Conservation (phyloP, 345 rosid species). For the Sonneratia caseolaris region DNA sequence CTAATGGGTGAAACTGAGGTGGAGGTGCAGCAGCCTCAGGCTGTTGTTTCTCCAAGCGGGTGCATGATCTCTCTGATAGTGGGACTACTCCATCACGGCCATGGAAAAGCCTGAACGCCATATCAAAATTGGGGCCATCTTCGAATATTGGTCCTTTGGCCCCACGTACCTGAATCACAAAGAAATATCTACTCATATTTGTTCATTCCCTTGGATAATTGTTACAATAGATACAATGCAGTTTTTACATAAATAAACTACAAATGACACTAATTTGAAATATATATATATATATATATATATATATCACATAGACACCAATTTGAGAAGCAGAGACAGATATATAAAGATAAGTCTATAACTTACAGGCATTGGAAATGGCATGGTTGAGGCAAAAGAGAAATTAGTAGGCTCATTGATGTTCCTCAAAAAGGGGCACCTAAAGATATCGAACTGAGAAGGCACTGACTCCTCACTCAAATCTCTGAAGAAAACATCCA, state of each 20-base stretch:
- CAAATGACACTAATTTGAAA: neutral
- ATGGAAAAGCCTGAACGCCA: slow-evolving; percentile 87
- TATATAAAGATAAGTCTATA: slow-evolving; percentile 4
- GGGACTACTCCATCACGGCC: slow-evolving; percentile 96
- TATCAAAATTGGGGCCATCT: slow-evolving; percentile 95
- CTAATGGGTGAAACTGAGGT: slow-evolving; percentile 74
- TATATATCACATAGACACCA: neutral
- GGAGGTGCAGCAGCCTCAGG: slow-evolving; percentile 26
- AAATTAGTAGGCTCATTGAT: slow-evolving; percentile 91
- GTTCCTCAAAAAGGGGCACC: slow-evolving; percentile 95
- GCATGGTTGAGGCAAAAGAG: slow-evolving; percentile 57
- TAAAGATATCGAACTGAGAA: slow-evolving; percentile 42
- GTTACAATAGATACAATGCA: neutral
- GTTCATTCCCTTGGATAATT: neutral
- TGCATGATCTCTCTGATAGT: slow-evolving; percentile 43
- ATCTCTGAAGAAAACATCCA: slow-evolving; percentile 45
- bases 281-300: no score
- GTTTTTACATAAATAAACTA: neutral
- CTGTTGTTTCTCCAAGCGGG: slow-evolving; percentile 25
- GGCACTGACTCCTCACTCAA: slow-evolving; percentile 40
- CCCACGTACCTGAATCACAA: slow-evolving; percentile 14
- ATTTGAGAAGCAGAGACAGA: neutral
- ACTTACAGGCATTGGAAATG: slow-evolving; percentile 73
- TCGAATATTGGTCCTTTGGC: slow-evolving; percentile 91
- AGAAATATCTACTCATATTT: neutral